Evolutionary conservation across 2,329 filamentous ascomycete genomes (phyloP).

Genomic region (Esteya vermicola): DNA sequence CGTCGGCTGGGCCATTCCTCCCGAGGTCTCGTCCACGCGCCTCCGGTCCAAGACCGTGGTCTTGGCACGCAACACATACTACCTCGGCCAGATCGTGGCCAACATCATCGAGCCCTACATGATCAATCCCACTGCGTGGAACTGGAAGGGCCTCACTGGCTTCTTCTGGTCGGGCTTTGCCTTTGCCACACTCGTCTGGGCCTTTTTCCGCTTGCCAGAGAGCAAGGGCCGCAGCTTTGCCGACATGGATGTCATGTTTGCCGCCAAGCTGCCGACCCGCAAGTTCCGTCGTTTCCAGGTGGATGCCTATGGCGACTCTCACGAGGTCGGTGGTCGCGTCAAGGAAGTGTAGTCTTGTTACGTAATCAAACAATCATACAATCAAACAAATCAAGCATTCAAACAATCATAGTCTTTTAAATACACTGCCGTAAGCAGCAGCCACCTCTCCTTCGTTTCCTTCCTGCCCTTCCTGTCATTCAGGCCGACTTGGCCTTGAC

Average conservation of each 20-base stretch:
- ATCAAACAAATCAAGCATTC: no score
- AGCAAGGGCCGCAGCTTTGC: conserved; percentile 26
- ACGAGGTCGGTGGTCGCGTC: background rate
- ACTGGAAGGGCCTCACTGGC: conserved; percentile 25
- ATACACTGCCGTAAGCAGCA: no score
- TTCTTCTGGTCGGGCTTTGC: conserved; percentile 29
- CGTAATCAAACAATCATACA: no score
- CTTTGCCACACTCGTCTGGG: conserved; percentile 30
- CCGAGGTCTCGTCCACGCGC: conserved; percentile 31
- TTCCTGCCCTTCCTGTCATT: no score
- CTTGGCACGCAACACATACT: conserved; percentile 27
- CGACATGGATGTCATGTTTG: conserved; percentile 41
- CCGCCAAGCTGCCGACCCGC: conserved; percentile 24
- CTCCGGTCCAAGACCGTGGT: conserved; percentile 31
- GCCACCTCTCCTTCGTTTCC: no score
- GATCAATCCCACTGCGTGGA: conserved; percentile 21
- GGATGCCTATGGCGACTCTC: background rate
- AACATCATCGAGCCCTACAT: conserved; percentile 23
- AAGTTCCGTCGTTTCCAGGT: conserved; percentile 6
- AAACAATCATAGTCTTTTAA: no score
- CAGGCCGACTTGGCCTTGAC: background rate
- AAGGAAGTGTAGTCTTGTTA: background rate
- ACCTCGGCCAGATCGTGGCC: conserved; percentile 27
- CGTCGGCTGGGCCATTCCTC: conserved; percentile 29
- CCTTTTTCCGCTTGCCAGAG: conserved; percentile 33